phyloP scores from a whole-genome alignment of 495 filamentous ascomycete genomes.

The Hypoxylon lienhwacheense region DNA sequence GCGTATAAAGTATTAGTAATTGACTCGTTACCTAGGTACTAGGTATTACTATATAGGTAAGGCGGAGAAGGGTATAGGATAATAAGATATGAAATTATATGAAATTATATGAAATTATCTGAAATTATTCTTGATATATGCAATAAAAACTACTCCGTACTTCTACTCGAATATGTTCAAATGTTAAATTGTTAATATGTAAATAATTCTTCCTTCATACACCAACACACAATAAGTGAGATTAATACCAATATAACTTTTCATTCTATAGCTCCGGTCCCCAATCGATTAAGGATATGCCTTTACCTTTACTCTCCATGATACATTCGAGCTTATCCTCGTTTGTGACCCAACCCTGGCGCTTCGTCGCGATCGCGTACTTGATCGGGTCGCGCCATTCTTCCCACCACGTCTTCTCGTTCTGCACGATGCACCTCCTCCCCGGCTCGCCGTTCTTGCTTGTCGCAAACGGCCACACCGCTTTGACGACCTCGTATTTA shows the following conservation, averaged over 20 bases:
- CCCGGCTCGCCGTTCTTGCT: constrained; percentile 43
- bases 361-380: constrained; percentile 47
- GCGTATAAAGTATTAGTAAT: no score
- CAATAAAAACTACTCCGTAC: no score
- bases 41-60: no score
- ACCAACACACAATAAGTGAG: no score
- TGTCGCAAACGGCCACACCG: constrained; percentile 53
- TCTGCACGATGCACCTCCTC: constrained; percentile 50
- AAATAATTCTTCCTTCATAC: no score
- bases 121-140: no score
- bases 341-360: constrained; percentile 54
- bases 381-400: constrained; percentile 51
- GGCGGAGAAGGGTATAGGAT: no score
- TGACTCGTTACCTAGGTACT: no score
- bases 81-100: no score
- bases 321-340: constrained; percentile 55
- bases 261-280: constrained; percentile 38
- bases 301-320: constrained; percentile 47
- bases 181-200: neutral
- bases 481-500: constrained; percentile 54
- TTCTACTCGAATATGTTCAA: no score
- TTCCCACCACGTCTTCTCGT: constrained; percentile 57
- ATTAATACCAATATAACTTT: no score
- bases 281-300: constrained; percentile 43
- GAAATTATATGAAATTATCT: no score